Percentiles rank a stretch among this genome's conserved stretches.
These are phyloP conservation scores for Thecaphora thlaspeos DNA, from an alignment of 1,284 basidiomycete species.

Conservation along the genomic window DNA sequence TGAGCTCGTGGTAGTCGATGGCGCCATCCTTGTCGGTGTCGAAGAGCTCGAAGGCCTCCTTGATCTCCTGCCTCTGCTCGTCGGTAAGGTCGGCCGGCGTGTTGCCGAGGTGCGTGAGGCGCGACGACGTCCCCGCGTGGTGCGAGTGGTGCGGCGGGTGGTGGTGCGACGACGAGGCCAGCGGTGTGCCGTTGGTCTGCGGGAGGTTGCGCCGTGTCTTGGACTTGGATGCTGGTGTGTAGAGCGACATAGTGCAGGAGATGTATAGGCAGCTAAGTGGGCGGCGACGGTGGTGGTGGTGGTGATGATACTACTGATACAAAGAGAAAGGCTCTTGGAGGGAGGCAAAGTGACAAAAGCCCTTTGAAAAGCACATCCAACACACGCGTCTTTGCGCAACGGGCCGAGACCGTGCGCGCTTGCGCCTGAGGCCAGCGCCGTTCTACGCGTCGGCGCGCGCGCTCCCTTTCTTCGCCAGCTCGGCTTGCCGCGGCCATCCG, in stretches of 20 bases:
- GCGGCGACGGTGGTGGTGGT: neutral
- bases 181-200: slow-evolving; percentile 16
- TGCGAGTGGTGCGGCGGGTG: slow-evolving; percentile 5
- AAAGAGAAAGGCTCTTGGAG: too few relatives aligned
- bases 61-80: slow-evolving; percentile 95
- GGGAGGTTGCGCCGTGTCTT: slow-evolving; percentile 19
- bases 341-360: neutral
- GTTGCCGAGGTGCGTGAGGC: too few relatives aligned
- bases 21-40: slow-evolving; percentile 98
- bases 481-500: too few relatives aligned
- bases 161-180: slow-evolving; percentile 19
- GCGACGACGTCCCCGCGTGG: slow-evolving; percentile 1
- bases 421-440: too few relatives aligned
- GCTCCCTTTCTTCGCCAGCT: too few relatives aligned
- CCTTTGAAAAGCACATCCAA: too few relatives aligned
- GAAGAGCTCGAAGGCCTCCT: slow-evolving; percentile 98
- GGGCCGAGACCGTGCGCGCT: too few relatives aligned
- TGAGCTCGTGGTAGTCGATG: slow-evolving; percentile 84
- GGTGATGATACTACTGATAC: too few relatives aligned
- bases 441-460: too few relatives aligned
- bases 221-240: slow-evolving; percentile 38
- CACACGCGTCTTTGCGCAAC: too few relatives aligned
- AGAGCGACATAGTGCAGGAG: slow-evolving; percentile 32
- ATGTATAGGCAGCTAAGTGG: neutral
- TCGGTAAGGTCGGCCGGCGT: slow-evolving; percentile 68